Base-by-base conservation (phyloP, 441 rosid species). In the Brassica balearica region DNA sequence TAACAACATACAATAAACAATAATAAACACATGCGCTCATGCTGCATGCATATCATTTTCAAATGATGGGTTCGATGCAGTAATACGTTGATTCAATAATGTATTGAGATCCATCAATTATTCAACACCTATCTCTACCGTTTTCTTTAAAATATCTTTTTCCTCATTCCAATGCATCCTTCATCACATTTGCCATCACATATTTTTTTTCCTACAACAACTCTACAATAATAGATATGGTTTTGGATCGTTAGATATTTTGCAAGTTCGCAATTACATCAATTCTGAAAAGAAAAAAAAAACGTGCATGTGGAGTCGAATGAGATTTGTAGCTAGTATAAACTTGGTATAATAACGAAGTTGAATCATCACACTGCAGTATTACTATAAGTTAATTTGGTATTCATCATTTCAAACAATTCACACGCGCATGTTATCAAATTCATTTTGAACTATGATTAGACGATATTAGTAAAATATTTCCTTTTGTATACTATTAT, bases 41-140 rank as follows among this genome's bases (percentile, higher is more conserved):
- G 70, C 3, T 66, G 32, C 56, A 11, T 66, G 56, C 56, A 41
- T 22, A 12, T 66, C 34, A 41, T 66, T 66, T 66, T 41, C 56
- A 66, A 66, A 5, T 20, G 10, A 4, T 2, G 10, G 43, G 43
- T 36, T 36, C 36, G 36, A 32, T 32, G 36, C 6, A 32, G 36
- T 32, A 6, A 32, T 32, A 32, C 36, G 69, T 65, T 2, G 1
- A 12, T 20, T 6, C 70, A 66, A 66, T 66, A 20, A 66, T 20
- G 1, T 64, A 4, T 11, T 23, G 8, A 6, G 32, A 0, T 48
- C 12, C 14, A 61, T 12, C 27, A 5, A 61, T 12, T 25, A 29
- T 4, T 17, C 53, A 62, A 43, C 43, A 53, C 14, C 53, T 20
- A 29, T 65, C 34, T 48, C 7, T 36, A 6, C n/a, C 17, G 0